Evolutionary conservation across 2,329 filamentous ascomycete species (phyloP).

Genomic region (Hymenoscyphus occultus): DNA sequence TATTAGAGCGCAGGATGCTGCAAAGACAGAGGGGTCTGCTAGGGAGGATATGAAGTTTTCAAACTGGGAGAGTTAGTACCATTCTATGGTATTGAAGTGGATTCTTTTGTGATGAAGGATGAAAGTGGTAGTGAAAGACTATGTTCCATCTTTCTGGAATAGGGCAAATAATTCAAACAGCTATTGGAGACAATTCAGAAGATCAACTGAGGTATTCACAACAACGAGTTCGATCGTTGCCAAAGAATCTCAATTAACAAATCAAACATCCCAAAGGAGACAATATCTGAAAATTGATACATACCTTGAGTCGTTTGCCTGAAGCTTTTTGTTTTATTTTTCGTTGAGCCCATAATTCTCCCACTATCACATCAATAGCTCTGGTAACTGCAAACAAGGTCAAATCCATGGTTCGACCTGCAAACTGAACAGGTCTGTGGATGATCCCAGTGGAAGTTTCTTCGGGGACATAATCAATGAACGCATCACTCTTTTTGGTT

Average conservation of each 20-base stretch:
- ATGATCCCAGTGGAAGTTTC: conserved; percentile 30
- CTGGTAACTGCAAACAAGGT: conserved; percentile 74
- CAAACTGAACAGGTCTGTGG: conserved; percentile 39
- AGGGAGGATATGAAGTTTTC: conserved; percentile 41
- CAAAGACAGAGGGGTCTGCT: conserved; percentile 70
- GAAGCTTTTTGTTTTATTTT: conserved; percentile 44
- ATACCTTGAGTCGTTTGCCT: conserved; percentile 48
- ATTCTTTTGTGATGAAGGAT: conserved; percentile 16
- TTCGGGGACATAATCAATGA: conserved; percentile 41
- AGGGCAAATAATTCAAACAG: too few species aligned
- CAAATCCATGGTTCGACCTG: conserved; percentile 75
- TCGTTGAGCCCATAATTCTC: conserved; percentile 59
- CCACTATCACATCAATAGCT: conserved; percentile 68
- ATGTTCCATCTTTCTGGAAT: too few species aligned
- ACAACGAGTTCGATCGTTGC: too few species aligned
- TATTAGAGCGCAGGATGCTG: conserved; percentile 67
- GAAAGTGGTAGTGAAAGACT: too few species aligned
- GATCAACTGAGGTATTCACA: too few species aligned
- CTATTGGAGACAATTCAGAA: too few species aligned
- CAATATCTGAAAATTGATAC: too few species aligned
- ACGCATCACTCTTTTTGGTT: conserved; percentile 46
- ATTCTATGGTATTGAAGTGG: background rate
- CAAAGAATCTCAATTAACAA: too few species aligned
- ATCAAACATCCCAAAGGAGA: too few species aligned
- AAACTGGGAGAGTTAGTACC: conserved; percentile 29